These are phyloP conservation scores for Monosporascus sp. DNA, from an alignment of 2,329 filamentous ascomycete species.

Conservation along the genomic window DNA sequence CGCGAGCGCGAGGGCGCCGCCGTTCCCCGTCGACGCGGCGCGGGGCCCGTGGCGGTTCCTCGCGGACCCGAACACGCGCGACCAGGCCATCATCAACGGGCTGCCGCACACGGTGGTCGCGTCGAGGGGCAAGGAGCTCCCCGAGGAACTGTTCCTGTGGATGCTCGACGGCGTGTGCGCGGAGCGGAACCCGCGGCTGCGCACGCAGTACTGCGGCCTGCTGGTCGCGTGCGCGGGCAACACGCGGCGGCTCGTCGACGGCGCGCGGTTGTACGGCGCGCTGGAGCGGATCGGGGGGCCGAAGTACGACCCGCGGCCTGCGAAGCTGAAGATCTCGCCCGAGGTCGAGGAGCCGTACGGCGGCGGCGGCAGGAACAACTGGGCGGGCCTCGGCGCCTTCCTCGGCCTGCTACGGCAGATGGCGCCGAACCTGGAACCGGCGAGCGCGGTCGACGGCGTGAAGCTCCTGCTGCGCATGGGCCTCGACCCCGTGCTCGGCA, in stretches of 20 bases:
- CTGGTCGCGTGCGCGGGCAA: conserved; percentile 40
- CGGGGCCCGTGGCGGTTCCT: conserved; percentile 44
- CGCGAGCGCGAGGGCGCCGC: conserved; percentile 9
- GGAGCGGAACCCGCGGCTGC: conserved; percentile 51
- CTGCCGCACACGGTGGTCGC: conserved; percentile 50
- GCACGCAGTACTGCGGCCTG: conserved; percentile 56
- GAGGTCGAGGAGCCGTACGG: conserved; percentile 25
- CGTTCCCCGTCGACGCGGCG: conserved; percentile 33
- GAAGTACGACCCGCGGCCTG: conserved; percentile 34
- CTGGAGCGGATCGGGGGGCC: conserved; percentile 56
- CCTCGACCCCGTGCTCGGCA: conserved; percentile 43
- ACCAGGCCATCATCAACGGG: conserved; percentile 58
- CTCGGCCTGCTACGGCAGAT: conserved; percentile 36
- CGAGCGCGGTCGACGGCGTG: conserved; percentile 34
- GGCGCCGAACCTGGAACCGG: conserved; percentile 29
- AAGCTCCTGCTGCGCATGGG: conserved; percentile 50
- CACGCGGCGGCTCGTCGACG: conserved; percentile 38
- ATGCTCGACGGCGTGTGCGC: conserved; percentile 54
- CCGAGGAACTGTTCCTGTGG: conserved; percentile 64
- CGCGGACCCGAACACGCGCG: conserved; percentile 43
- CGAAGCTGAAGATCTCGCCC: conserved; percentile 18
- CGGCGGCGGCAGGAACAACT: conserved; percentile 36
- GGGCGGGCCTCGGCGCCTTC: conserved; percentile 39
- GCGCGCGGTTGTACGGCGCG: conserved; percentile 42
- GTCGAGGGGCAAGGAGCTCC: conserved; percentile 37